Evolutionary conservation across 2,329 filamentous ascomycete genomes (phyloP).

Genomic region (Neopestalotiopsis sp.): DNA sequence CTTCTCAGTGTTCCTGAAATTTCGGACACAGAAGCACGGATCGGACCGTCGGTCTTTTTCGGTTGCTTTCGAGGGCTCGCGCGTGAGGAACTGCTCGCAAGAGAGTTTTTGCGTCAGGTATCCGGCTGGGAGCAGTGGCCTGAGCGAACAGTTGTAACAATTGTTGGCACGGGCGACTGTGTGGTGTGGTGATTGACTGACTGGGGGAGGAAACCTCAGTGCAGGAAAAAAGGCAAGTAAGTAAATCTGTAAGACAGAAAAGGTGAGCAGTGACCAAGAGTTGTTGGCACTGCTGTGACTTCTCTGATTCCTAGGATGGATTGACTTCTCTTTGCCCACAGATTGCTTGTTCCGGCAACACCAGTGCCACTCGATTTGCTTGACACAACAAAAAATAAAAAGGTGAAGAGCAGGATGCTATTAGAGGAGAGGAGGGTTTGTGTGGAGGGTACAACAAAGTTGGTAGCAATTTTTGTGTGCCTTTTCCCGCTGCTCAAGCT

Average conservation of each 20-base stretch:
- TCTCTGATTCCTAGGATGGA: not conserved
- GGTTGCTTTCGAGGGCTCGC: not conserved
- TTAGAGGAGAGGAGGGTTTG: conserved; percentile 19
- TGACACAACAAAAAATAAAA: conserved; percentile 17
- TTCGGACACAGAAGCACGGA: conserved; percentile 2
- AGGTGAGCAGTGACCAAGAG: not conserved
- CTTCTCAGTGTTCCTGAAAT: conserved; percentile 13
- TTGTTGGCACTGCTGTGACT: not conserved
- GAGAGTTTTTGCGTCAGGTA: not conserved
- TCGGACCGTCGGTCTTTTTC: conserved; percentile 18
- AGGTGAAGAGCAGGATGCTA: conserved; percentile 9
- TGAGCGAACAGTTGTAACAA: conserved; percentile 6
- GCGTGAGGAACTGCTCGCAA: conserved; percentile 1
- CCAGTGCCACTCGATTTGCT: conserved; percentile 13
- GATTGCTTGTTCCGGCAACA: conserved; percentile 13
- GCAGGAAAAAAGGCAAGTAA: conserved; percentile 6
- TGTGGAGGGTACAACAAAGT: conserved; percentile 9
- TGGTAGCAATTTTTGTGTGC: conserved; percentile 18
- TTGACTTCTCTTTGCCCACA: not conserved
- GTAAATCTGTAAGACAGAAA: not conserved
- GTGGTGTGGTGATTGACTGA: not conserved
- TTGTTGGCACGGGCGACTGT: conserved; percentile 3
- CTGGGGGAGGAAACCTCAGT: not conserved
- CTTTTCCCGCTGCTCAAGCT: not conserved
- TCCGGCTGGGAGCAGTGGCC: not conserved